These are phyloP conservation scores for Blastocystis sp. DNA, from an alignment of 352 stramenopile species.

Conservation along the genomic window DNA sequence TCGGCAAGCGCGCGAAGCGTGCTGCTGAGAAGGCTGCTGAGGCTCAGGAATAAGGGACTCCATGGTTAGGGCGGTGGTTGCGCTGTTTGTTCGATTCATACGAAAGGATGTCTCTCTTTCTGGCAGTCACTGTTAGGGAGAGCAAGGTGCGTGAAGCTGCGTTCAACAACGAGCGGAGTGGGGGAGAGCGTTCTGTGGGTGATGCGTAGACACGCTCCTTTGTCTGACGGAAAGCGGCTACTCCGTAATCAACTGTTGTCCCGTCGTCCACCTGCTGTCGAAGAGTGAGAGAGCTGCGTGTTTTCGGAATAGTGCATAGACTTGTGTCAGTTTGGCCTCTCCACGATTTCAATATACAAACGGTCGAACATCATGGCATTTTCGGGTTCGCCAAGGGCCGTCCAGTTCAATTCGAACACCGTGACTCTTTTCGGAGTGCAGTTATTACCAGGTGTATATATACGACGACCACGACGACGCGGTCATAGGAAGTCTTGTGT, in stretches of 20 bases:
- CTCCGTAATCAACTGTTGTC: slow-evolving; percentile 50
- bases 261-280: not conserved
- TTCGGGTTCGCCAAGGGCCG: not conserved
- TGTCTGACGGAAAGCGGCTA: slow-evolving; percentile 32
- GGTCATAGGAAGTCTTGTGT: not conserved
- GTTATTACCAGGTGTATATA: slow-evolving; percentile 26
- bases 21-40: slow-evolving; percentile 55
- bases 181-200: not conserved
- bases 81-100: slow-evolving; percentile 17
- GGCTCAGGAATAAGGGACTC: slow-evolving; percentile 7
- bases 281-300: slow-evolving; percentile 8
- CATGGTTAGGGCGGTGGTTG: not conserved
- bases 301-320: not conserved
- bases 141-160: not conserved
- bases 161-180: slow-evolving; percentile 36
- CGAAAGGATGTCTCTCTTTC: not conserved
- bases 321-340: slow-evolving; percentile 26
- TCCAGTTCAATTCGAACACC: slow-evolving; percentile 22
- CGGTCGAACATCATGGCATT: slow-evolving; percentile 51
- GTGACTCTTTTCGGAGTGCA: not conserved
- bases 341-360: slow-evolving; percentile 22
- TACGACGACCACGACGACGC: slow-evolving; percentile 19
- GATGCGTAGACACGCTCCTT: slow-evolving; percentile 23
- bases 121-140: not conserved
- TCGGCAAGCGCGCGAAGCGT: not conserved